phyloP scores from a whole-genome alignment of 176 grass and related monocot species.

The Aegilops tauschii region DNA sequence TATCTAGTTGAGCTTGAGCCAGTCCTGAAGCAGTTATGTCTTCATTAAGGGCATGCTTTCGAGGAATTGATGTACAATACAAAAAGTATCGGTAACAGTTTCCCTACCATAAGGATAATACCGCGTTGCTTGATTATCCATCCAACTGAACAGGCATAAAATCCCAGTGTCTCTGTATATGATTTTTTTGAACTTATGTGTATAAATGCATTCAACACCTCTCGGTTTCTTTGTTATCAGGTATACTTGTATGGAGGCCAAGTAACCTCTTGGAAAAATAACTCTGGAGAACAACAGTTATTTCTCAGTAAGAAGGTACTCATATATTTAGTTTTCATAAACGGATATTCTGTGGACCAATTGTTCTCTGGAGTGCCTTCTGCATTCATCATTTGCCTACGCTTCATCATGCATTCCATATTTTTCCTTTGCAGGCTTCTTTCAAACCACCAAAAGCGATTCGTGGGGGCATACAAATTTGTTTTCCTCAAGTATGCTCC shows the following conservation, averaged over 20 bases:
- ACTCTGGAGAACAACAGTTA: conserved; percentile 42
- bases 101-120: neutral
- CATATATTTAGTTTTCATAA: neutral
- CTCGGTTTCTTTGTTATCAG: conserved; percentile 25
- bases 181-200: neutral
- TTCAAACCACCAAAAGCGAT: conserved; percentile 80
- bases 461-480: conserved; percentile 68
- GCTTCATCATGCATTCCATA: neutral
- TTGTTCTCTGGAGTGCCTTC: neutral
- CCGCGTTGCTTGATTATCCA: neutral
- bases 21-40: neutral
- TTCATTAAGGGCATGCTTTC: neutral
- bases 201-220: neutral
- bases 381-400: neutral
- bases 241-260: conserved; percentile 60
- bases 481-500: conserved; percentile 66
- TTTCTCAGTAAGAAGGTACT: conserved; percentile 69
- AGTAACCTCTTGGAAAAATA: conserved; percentile 59
- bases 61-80: neutral
- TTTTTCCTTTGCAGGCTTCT: conserved; percentile 37
- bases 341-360: neutral
- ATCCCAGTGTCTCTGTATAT: neutral
- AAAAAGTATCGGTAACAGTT: neutral
- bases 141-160: neutral
- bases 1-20: neutral